Conservation (phyloP, 306 rosid species). For the Gleditsia sinensis region DNA sequence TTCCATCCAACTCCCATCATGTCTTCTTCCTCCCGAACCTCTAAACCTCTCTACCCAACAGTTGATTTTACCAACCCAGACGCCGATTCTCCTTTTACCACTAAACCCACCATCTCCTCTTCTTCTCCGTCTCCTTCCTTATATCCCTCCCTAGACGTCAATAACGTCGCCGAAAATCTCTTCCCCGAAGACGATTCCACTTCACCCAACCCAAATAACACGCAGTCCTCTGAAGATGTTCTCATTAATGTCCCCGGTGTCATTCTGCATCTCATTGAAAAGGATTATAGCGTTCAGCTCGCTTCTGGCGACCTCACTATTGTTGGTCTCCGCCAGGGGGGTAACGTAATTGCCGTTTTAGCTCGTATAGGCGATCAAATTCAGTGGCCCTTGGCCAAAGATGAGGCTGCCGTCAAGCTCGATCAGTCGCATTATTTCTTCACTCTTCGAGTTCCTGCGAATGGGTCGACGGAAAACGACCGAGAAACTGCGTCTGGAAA, state of each 20-base stretch:
- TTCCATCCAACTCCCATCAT: slow-evolving; percentile 25
- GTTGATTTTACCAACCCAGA: slow-evolving; percentile 52
- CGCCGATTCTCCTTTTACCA: slow-evolving; percentile 31
- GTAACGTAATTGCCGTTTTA: slow-evolving; percentile 64
- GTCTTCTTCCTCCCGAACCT: too few species aligned
- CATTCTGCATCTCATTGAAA: slow-evolving; percentile 68
- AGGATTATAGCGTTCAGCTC: slow-evolving; percentile 69
- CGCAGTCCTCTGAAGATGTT: slow-evolving; percentile 52
- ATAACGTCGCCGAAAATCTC: slow-evolving; percentile 46
- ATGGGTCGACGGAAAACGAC: slow-evolving; percentile 20
- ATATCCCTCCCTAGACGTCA: slow-evolving; percentile 51
- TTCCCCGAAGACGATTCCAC: slow-evolving; percentile 40
- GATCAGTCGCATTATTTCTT: slow-evolving; percentile 83
- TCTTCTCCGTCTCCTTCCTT: slow-evolving; percentile 41
- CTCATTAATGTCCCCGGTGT: slow-evolving; percentile 62
- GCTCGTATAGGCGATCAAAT: slow-evolving; percentile 66
- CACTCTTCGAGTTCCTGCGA: slow-evolving; percentile 55
- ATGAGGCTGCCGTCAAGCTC: slow-evolving; percentile 76
- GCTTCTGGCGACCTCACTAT: slow-evolving; percentile 77
- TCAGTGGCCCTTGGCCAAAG: slow-evolving; percentile 85
- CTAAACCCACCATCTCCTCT: slow-evolving; percentile 26
- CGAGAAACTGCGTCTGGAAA: neutral
- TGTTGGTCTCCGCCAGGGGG: slow-evolving; percentile 48
- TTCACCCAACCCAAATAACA: neutral
- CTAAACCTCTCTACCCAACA: slow-evolving; percentile 59